Evolutionary conservation across 2,329 filamentous ascomycete species (phyloP), one percentile per base, ranked within the genome.

Genomic region (Ilyonectria mors-panacis): DNA sequence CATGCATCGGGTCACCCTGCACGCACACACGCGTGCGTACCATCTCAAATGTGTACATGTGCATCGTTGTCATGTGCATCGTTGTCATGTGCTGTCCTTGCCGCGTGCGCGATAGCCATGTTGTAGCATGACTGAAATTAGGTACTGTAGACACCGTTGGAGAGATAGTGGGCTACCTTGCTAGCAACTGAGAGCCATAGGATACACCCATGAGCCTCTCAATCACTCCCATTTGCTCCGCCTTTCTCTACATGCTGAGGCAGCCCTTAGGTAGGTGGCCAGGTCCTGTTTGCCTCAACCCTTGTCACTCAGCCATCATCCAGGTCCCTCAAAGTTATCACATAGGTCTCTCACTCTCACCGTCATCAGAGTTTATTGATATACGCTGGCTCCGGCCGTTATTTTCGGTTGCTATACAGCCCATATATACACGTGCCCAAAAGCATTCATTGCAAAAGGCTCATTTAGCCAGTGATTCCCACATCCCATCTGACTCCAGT

Each of bases 401-500:
- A 30, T 13, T 57, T 44, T 51, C 53, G 17, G 17, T 26, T 53
- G 54, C 21, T n/a, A 47, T 21, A 33, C 17, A 26, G 44, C 48
- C 21, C 33, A 7, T 51, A 56, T 58, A 35, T 61, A 53, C 37
- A 58, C 42, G 9, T 50, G 23, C 53, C 30, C n/a, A 61, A 47
- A 37, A 45, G 15, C 12, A 42, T 42, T 58, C 58, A 35, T 62
- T 58, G 53, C 39, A 28, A 39, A 56, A 58, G 59, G 53, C 51
- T 33, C 17, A 37, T 8, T 56, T 13, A 61, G 37, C 57, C 23
- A 58, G 44, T 30, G 21, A 26, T 58, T 45, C 45, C 63, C 48
- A 30, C 33, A 33, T 42, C 26, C 39, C 53, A 28, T 60, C 61
- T 35, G 62, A 72, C 69, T 69, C 67, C 65, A 61, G 39, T 59